These are phyloP conservation scores for Platanus orientalis DNA, from an alignment of 164 flowering plant species.

Conservation along the genomic window DNA sequence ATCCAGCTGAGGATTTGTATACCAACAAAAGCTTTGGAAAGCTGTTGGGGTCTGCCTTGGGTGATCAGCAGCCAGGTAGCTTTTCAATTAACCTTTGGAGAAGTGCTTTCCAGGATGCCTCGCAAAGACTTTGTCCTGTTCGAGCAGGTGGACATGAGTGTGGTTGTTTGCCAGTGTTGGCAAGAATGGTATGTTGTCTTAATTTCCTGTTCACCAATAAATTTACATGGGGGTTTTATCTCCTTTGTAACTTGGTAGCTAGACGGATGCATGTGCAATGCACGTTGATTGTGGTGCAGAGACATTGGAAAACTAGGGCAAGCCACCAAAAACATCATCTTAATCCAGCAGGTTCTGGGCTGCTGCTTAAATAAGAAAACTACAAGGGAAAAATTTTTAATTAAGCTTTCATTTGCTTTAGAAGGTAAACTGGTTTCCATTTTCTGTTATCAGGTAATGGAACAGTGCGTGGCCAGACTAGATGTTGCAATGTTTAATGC, in stretches of 20 bases:
- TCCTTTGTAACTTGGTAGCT: background rate
- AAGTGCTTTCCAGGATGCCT: conserved; percentile 85
- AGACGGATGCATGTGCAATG: background rate
- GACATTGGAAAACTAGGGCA: background rate
- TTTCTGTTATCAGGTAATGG: conserved; percentile 68
- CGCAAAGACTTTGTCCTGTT: conserved; percentile 86
- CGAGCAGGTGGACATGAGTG: conserved; percentile 92
- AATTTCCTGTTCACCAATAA: background rate
- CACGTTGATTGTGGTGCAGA: background rate
- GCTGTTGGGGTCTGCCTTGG: conserved; percentile 62
- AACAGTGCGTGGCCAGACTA: conserved; percentile 80
- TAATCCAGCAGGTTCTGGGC: background rate
- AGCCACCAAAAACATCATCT: background rate
- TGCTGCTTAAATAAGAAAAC: no score
- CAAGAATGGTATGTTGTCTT: conserved; percentile 60
- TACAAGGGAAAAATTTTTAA: background rate
- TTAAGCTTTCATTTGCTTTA: background rate
- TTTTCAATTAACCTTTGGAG: conserved; percentile 84
- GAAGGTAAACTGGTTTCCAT: background rate
- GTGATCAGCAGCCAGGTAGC: conserved; percentile 79
- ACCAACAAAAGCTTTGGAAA: conserved; percentile 33
- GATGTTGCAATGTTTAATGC: conserved; percentile 99
- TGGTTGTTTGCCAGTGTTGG: conserved; percentile 91
- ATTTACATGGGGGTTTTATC: background rate
- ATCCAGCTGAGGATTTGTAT: conserved; percentile 37